Base-by-base conservation (phyloP, 1,139 yeast genomes). In the Pichia sp. region DNA sequence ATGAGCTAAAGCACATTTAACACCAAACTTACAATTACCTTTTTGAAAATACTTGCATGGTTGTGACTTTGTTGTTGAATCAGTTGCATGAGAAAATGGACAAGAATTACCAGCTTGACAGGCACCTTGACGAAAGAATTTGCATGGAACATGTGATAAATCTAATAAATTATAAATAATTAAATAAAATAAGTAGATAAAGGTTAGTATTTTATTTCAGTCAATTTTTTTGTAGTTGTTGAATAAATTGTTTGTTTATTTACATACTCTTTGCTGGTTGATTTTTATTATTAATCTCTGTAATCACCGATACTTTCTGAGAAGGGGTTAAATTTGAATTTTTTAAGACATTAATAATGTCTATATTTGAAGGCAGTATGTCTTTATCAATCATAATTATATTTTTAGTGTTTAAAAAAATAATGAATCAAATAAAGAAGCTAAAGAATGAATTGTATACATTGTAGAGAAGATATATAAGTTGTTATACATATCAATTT, bases 41-140 rank as follows among this genome's bases (percentile, higher is more conserved):
- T 86, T 86, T 59, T 85, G 94, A 63, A 87, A 90, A 63, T 89
- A 90, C 69, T 87, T 89, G 71, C 97, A 90, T 8, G 95, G 95
- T 30, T 84, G 74, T 51, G 76, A 77, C 50, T 82, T 89, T 36
- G 73, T 68, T 20, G 75, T 64, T 3, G 78, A 72, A 45, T 82
- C 87, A 46, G 78, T 64, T 39, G 85, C 76, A 62, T 92, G 97
- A 37, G 95, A 82, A 59, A 92, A 92, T 2, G 97, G 97, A 63
- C 97, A 92, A 2, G 92, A 73, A 46, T 69, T 71, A 11, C 97
- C 97, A 1, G 97, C 97, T 65, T 89, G 97, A 64, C 97, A 90
- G 22, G 85, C 78, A 0, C 97, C 97, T 61, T 89, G 96, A 51
- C 78, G 73, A 62, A 73, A 89, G 68, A 92, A 90, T 66, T 90